phyloP scores from a whole-genome alignment of 2,329 filamentous ascomycete species.

The Rhytidhysteron rufulum region DNA sequence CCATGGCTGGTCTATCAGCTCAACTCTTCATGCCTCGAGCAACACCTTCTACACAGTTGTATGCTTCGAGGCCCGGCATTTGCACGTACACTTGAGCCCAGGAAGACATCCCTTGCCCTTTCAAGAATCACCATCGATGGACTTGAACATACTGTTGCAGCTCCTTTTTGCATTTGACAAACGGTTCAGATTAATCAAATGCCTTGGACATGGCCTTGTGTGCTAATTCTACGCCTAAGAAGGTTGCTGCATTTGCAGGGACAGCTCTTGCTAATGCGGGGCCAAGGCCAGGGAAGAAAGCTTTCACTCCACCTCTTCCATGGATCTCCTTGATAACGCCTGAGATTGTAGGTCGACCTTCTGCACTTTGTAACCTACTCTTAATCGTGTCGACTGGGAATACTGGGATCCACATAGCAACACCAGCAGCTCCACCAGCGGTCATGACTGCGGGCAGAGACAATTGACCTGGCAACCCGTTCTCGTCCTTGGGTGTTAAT shows the following conservation, averaged over 20 bases:
- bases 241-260: conserved; percentile 94
- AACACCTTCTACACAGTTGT: too few species aligned
- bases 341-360: conserved; percentile 75
- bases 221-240: conserved; percentile 78
- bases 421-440: conserved; percentile 84
- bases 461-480: conserved; percentile 72
- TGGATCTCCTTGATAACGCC: conserved; percentile 82
- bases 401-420: conserved; percentile 99
- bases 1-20: too few species aligned
- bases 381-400: conserved; percentile 98
- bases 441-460: conserved; percentile 78
- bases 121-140: too few species aligned
- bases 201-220: conserved; percentile 77
- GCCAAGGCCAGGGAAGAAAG: conserved; percentile 96
- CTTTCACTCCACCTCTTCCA: conserved; percentile 73
- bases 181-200: conserved; percentile 58
- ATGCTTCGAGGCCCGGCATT: too few species aligned
- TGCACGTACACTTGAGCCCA: too few species aligned
- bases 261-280: conserved; percentile 90
- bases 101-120: too few species aligned
- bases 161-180: too few species aligned
- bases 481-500: conserved; percentile 76
- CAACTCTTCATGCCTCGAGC: too few species aligned
- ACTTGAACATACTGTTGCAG: too few species aligned
- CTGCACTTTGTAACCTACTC: conserved; percentile 84